Percentiles rank a stretch among this genome's conserved stretches.
These are phyloP conservation scores for Picochlorum sp. DNA, from an alignment of 139 green algal genomes.

Conservation along the genomic window DNA sequence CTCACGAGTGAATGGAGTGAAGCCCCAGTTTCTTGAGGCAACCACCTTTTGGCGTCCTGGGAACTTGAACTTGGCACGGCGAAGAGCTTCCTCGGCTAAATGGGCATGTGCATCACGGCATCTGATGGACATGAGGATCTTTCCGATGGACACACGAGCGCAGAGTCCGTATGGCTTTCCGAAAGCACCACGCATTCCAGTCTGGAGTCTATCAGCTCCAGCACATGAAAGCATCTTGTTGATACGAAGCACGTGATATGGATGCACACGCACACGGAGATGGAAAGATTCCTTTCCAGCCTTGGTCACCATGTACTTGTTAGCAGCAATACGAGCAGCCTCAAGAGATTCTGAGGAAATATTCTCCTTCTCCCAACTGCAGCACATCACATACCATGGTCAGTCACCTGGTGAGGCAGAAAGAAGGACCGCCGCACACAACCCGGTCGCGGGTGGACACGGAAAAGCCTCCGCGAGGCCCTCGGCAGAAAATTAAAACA, in stretches of 20 bases:
- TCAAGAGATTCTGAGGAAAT: conserved; percentile 85
- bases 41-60: conserved; percentile 98
- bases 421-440: too few species aligned
- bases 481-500: not conserved
- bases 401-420: not conserved
- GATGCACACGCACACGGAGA: conserved; percentile 95
- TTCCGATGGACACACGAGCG: conserved; percentile 91
- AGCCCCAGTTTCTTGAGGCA: conserved; percentile 90
- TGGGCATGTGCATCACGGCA: conserved; percentile 81
- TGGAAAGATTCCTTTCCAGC: conserved; percentile 98
- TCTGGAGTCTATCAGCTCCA: conserved; percentile 97
- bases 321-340: conserved; percentile 93
- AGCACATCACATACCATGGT: not conserved
- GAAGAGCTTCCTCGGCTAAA: conserved; percentile 80
- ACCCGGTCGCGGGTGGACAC: not conserved
- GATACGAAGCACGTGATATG: conserved; percentile 99
- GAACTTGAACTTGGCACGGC: conserved; percentile 99
- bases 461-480: not conserved
- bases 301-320: conserved; percentile 99
- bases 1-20: conserved; percentile 80
- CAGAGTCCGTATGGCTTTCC: conserved; percentile 88
- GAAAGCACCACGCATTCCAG: conserved; percentile 95
- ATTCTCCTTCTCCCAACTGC: conserved; percentile 89
- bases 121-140: conserved; percentile 96
- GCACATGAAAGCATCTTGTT: conserved; percentile 99